Evolutionary conservation across 2,329 filamentous ascomycete species (phyloP).

Genomic region (Clonostachys sp.): DNA sequence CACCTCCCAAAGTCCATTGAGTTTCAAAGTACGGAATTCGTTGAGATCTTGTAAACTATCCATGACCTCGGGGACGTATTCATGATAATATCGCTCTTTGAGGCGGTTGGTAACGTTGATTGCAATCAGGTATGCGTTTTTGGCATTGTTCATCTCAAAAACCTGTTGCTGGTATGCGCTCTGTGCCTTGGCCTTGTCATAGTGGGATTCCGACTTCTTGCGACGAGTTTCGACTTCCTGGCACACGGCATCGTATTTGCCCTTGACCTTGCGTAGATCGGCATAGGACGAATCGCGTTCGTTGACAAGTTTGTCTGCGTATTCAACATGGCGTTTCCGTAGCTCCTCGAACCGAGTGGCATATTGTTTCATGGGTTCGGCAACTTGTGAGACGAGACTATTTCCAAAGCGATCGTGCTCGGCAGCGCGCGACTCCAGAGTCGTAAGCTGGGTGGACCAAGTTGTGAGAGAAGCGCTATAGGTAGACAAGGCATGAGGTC

Average conservation of each 20-base stretch:
- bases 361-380: constrained; percentile 78
- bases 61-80: constrained; percentile 90
- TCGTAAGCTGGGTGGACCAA: constrained; percentile 90
- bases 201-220: constrained; percentile 93
- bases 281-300: constrained; percentile 81
- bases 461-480: constrained; percentile 86
- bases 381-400: constrained; percentile 74
- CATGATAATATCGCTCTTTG: constrained; percentile 95
- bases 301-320: constrained; percentile 81
- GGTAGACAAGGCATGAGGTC: constrained; percentile 7
- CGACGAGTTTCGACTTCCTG: constrained; percentile 92
- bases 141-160: constrained; percentile 93
- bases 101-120: constrained; percentile 98
- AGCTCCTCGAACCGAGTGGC: constrained; percentile 80
- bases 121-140: constrained; percentile 95
- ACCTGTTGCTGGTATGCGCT: constrained; percentile 89
- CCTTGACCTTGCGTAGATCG: constrained; percentile 86
- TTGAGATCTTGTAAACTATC: constrained; percentile 92
- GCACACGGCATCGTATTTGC: constrained; percentile 87
- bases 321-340: constrained; percentile 85
- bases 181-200: constrained; percentile 90
- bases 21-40: constrained; percentile 77
- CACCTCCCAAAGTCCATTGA: constrained; percentile 82
- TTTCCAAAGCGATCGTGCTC: constrained; percentile 85
- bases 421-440: constrained; percentile 78